A percentile compares a stretch with the other conserved stretches of the same genome.
phyloP scores from a whole-genome alignment of 2,329 filamentous ascomycete genomes.

The Diaporthe helianthi region DNA sequence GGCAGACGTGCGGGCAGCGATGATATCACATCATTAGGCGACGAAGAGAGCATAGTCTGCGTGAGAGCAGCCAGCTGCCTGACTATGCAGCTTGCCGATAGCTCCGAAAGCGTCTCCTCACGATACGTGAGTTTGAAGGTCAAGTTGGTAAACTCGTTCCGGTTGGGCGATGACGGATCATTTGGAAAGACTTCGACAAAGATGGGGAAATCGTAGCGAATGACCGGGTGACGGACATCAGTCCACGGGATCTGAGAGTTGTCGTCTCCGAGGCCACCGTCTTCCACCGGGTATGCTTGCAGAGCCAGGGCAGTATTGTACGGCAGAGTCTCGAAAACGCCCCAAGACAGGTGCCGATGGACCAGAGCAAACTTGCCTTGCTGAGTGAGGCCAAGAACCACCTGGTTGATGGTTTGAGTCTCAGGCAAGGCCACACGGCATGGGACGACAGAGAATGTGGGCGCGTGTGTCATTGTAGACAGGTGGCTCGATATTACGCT shows the following conservation, averaged over 20 bases:
- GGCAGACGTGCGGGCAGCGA: constrained; percentile 32
- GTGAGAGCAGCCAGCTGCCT: constrained; percentile 37
- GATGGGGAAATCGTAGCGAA: constrained; percentile 37
- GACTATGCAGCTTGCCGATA: constrained; percentile 34
- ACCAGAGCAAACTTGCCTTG: constrained; percentile 30
- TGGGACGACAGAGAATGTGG: constrained; percentile 46
- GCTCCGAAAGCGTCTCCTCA: constrained; percentile 33
- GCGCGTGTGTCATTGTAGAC: constrained; percentile 41
- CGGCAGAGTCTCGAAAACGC: constrained; percentile 41
- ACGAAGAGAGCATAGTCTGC: constrained; percentile 30
- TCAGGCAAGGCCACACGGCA: constrained; percentile 40
- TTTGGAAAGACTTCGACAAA: constrained; percentile 35
- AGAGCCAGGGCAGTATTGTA: constrained; percentile 47
- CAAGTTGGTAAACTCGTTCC: constrained; percentile 13
- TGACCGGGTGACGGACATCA: constrained; percentile 29
- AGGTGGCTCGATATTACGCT: constrained; percentile 44
- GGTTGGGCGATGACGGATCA: neutral
- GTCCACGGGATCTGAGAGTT: constrained; percentile 29
- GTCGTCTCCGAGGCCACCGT: neutral
- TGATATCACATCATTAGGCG: constrained; percentile 31
- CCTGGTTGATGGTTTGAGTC: constrained; percentile 30
- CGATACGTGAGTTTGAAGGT: constrained; percentile 36
- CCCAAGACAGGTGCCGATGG: constrained; percentile 40
- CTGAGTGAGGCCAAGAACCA: constrained; percentile 36
- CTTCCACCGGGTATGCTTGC: constrained; percentile 41